Percentiles rank a stretch among this genome's conserved stretches.
phyloP scores from a whole-genome alignment of 2,329 filamentous ascomycete species.

The Colletotrichum higginsianum region DNA sequence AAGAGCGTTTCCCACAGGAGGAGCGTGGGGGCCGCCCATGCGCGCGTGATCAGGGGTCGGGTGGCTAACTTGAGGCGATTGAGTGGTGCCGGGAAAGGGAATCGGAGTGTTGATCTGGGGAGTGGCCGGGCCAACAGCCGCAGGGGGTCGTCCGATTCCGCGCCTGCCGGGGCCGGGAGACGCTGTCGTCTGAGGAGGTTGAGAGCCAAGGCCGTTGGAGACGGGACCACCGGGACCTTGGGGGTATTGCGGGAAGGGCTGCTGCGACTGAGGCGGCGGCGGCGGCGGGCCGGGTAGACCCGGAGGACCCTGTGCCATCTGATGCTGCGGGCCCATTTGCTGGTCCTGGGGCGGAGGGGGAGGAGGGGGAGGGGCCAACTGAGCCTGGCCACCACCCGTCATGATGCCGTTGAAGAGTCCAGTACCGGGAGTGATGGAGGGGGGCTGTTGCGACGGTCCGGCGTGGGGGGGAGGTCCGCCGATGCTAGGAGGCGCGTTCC shows the following conservation, averaged over 20 bases:
- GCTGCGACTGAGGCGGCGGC: constrained; percentile 74
- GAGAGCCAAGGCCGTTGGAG: constrained; percentile 82
- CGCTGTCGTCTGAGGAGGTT: constrained; percentile 86
- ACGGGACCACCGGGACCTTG: constrained; percentile 67
- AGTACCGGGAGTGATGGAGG: constrained; percentile 90
- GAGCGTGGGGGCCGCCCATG: constrained; percentile 60
- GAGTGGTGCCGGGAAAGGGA: constrained; percentile 85
- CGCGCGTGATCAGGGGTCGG: constrained; percentile 80
- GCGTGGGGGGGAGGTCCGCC: constrained; percentile 81
- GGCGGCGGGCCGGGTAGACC: constrained; percentile 72
- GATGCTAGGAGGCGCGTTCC: constrained; percentile 71
- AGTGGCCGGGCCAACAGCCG: constrained; percentile 80
- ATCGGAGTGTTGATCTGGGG: constrained; percentile 92
- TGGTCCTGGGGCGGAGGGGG: constrained; percentile 73
- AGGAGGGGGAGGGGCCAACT: constrained; percentile 85
- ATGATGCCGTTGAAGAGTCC: constrained; percentile 97
- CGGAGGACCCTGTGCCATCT: constrained; percentile 82
- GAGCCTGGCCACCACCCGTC: constrained; percentile 87
- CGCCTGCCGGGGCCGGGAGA: constrained; percentile 89
- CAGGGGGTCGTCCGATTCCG: constrained; percentile 76
- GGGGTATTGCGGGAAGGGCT: constrained; percentile 80
- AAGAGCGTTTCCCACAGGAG: constrained; percentile 73
- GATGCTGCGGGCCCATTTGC: constrained; percentile 65
- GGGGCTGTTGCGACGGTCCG: constrained; percentile 86
- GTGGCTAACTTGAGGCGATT: constrained; percentile 89